phyloP scores from a whole-genome alignment of 2,329 filamentous ascomycete species.

The Alternaria hordeiaustralica region DNA sequence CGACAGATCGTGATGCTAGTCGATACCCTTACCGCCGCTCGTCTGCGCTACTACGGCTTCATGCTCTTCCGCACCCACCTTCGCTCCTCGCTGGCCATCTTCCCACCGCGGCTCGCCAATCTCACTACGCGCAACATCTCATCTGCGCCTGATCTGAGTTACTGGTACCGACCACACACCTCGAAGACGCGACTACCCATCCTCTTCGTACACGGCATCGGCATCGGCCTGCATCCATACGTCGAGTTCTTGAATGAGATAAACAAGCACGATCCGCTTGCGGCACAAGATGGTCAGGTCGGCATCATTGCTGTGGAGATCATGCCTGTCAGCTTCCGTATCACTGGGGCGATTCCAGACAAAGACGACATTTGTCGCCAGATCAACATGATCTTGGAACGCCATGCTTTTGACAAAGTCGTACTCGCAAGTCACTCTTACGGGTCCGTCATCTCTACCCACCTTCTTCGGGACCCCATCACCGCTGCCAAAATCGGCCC shows the following conservation, averaged over 20 bases:
- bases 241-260: conserved; percentile 63
- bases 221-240: conserved; percentile 71
- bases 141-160: conserved; percentile 60
- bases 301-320: conserved; percentile 71
- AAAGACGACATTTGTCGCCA: conserved; percentile 63
- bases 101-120: conserved; percentile 65
- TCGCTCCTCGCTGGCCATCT: conserved; percentile 56
- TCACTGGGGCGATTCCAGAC: conserved; percentile 61
- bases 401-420: conserved; percentile 65
- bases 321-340: conserved; percentile 69
- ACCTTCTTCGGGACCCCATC: conserved; percentile 61
- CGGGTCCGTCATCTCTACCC: conserved; percentile 67
- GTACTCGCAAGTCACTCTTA: conserved; percentile 68
- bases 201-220: conserved; percentile 74
- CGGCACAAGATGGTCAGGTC: conserved; percentile 54
- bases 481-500: conserved; percentile 57
- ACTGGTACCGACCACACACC: conserved; percentile 71
- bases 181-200: conserved; percentile 65
- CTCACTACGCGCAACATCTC: conserved; percentile 57
- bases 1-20: conserved; percentile 60
- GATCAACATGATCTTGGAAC: conserved; percentile 63
- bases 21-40: conserved; percentile 50
- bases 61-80: conserved; percentile 57
- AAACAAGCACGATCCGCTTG: conserved; percentile 41
- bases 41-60: conserved; percentile 60